Evolutionary conservation across 2,329 filamentous ascomycete species (phyloP).

Genomic region (Talaromyces sp.): DNA sequence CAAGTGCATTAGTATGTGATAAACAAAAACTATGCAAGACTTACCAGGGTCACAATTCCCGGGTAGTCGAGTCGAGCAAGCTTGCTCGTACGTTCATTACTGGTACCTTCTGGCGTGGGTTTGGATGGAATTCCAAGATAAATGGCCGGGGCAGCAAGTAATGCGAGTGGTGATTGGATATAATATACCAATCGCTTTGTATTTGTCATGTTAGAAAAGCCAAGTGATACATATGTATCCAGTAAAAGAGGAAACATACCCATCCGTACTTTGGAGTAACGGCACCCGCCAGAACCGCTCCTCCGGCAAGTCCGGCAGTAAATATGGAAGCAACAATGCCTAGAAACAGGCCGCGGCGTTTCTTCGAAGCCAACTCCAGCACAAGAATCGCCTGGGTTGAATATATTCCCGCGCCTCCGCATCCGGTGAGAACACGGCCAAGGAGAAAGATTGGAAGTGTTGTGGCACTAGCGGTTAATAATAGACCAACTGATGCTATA

Average conservation of each 20-base stretch:
- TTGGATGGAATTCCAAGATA: conserved; percentile 60
- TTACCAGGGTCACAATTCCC: conserved; percentile 62
- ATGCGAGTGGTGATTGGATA: conserved; percentile 60
- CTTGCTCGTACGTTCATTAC: conserved; percentile 23
- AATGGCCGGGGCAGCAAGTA: conserved; percentile 58
- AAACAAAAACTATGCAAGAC: conserved; percentile 14
- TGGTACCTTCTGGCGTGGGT: conserved; percentile 29
- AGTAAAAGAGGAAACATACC: conserved; percentile 43
- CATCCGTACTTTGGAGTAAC: conserved; percentile 62
- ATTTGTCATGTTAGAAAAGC: neutral
- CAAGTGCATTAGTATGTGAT: neutral
- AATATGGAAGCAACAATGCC: conserved; percentile 69
- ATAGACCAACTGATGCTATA: conserved; percentile 55
- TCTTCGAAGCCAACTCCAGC: conserved; percentile 65
- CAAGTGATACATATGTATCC: neutral
- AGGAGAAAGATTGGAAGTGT: conserved; percentile 60
- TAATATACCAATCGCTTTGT: conserved; percentile 65
- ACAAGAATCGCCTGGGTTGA: conserved; percentile 65
- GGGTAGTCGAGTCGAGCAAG: conserved; percentile 68
- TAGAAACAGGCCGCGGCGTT: conserved; percentile 65
- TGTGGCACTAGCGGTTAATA: conserved; percentile 58
- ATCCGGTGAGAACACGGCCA: conserved; percentile 63
- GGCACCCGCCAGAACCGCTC: conserved; percentile 52
- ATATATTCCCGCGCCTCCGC: conserved; percentile 67
- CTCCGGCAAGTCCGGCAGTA: conserved; percentile 59